These are phyloP conservation scores for Pseudoscleropodium purum DNA, from an alignment of 225 moss, liverwort and hornwort species.

Conservation along the genomic window DNA sequence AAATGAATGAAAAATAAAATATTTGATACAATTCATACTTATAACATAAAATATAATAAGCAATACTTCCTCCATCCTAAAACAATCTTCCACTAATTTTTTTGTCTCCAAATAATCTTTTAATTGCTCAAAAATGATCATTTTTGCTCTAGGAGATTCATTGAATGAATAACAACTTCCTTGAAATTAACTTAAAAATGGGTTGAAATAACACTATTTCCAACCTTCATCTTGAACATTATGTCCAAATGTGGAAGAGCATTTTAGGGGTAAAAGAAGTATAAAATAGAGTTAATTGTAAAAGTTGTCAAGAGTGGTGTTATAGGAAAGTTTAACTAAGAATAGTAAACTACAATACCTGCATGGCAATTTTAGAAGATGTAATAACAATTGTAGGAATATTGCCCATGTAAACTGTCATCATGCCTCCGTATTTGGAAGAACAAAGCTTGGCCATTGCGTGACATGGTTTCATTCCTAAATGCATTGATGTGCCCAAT, in stretches of 20 bases:
- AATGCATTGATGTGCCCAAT: conserved; percentile 34
- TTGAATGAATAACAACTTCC: background rate
- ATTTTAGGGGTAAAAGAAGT: rapidly evolving
- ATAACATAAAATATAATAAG: background rate
- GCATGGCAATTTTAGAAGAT: conserved; percentile 19
- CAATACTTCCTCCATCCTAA: rapidly evolving
- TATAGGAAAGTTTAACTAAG: too few species aligned
- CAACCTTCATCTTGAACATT: rapidly evolving
- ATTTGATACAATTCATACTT: too few species aligned
- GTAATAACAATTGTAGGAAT: conserved; percentile 55
- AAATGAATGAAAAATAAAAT: background rate
- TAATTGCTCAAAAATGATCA: background rate
- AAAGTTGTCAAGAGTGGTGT: too few species aligned
- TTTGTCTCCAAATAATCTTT: background rate
- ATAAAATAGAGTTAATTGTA: background rate
- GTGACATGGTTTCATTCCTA: conserved; percentile 35
- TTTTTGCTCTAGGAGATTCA: background rate
- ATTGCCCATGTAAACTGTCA: conserved; percentile 35
- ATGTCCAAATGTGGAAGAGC: background rate
- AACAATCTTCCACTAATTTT: background rate
- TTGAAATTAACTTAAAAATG: background rate
- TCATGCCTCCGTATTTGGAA: conserved; percentile 46
- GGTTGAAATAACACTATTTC: background rate
- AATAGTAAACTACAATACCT: background rate
- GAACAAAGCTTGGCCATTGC: conserved; percentile 44